Evolutionary conservation across 1,284 basidiomycete genomes (phyloP).

Genomic region (Pseudozyma hubeiensis): DNA sequence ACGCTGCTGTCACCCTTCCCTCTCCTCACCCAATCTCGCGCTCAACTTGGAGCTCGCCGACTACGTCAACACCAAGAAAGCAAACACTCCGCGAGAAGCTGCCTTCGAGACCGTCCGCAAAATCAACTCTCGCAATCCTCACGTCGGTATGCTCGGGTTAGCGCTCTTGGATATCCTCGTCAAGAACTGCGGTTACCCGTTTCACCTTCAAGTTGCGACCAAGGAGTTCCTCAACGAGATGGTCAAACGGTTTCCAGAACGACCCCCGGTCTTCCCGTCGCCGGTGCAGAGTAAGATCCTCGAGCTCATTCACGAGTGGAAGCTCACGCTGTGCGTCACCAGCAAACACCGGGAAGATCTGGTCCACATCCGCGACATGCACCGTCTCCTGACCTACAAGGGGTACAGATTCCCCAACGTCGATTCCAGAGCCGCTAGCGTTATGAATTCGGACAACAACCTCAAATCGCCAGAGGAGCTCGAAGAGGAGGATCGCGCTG

Average conservation of each 20-base stretch:
- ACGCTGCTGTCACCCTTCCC: slow-evolving; percentile 87
- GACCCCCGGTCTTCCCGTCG: slow-evolving; percentile 92
- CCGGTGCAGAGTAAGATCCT: slow-evolving; percentile 94
- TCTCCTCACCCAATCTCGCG: slow-evolving; percentile 89
- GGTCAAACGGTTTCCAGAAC: slow-evolving; percentile 95
- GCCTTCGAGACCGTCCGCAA: slow-evolving; percentile 83
- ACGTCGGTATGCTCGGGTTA: slow-evolving; percentile 82
- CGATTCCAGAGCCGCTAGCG: slow-evolving; percentile 58
- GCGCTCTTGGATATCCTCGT: slow-evolving; percentile 89
- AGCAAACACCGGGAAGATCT: slow-evolving; percentile 96
- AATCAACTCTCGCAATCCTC: slow-evolving; percentile 89
- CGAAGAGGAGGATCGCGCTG: slow-evolving; percentile 92
- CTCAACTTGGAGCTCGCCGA: slow-evolving; percentile 93
- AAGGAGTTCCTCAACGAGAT: slow-evolving; percentile 99
- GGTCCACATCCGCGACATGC: slow-evolving; percentile 98
- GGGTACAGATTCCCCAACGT: slow-evolving; percentile 70
- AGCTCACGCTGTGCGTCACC: slow-evolving; percentile 88
- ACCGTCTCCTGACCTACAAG: slow-evolving; percentile 92
- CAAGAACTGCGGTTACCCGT: slow-evolving; percentile 93
- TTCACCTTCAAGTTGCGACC: slow-evolving; percentile 97
- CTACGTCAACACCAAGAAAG: slow-evolving; percentile 92
- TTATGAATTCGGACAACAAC: slow-evolving; percentile 73
- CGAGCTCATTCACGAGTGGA: slow-evolving; percentile 94
- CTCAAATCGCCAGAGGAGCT: slow-evolving; percentile 95
- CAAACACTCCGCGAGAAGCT: slow-evolving; percentile 93